Evolutionary conservation across 164 flowering plant species (phyloP).

Genomic region (Piper longum): DNA sequence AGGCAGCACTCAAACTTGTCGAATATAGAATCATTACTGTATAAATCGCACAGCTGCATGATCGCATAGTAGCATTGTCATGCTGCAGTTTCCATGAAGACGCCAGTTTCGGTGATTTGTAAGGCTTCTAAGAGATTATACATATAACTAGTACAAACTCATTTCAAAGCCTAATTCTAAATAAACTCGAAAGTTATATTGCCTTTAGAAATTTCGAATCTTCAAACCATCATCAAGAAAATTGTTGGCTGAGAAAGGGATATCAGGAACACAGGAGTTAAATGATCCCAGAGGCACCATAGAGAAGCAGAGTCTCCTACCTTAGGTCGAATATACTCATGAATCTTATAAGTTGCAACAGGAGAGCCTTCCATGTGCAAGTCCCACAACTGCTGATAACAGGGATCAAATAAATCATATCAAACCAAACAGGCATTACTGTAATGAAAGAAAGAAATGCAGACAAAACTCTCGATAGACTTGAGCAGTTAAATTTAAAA

Average conservation of each 20-base stretch:
- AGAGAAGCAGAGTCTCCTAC: slow-evolving; percentile 14
- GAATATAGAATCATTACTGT: slow-evolving; percentile 92
- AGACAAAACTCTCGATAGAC: neutral
- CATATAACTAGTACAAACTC: neutral
- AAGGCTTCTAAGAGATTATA: neutral
- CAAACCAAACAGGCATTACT: neutral
- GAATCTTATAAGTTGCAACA: slow-evolving; percentile 52
- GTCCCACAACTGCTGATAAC: slow-evolving; percentile 60
- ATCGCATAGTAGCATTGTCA: slow-evolving; percentile 2
- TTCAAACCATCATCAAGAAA: neutral
- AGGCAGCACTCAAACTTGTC: slow-evolving; percentile 97
- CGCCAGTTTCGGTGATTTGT: neutral
- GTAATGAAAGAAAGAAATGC: neutral
- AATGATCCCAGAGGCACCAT: neutral
- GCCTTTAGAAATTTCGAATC: no score
- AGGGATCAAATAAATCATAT: neutral
- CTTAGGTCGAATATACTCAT: slow-evolving; percentile 67
- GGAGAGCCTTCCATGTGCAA: slow-evolving; percentile 53
- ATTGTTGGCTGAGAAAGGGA: neutral
- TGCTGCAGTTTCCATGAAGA: neutral
- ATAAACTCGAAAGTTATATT: neutral
- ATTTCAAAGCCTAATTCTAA: neutral
- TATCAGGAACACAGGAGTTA: neutral
- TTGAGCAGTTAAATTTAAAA: no score
- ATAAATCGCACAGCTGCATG: slow-evolving; percentile 78